phyloP scores from a whole-genome alignment of 306 rosid species.

The Rosa chinensis region DNA sequence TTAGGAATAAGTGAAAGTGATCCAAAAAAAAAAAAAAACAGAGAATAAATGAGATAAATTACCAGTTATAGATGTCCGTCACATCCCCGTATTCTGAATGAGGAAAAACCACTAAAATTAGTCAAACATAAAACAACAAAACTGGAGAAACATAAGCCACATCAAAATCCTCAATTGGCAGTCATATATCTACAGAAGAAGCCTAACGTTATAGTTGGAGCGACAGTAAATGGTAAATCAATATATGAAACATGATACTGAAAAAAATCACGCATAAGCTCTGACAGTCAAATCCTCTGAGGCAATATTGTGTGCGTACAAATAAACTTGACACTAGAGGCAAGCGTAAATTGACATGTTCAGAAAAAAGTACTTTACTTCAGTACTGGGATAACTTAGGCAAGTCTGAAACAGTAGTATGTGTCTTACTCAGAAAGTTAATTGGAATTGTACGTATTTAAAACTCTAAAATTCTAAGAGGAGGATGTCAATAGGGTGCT shows the following conservation, averaged over 20 bases:
- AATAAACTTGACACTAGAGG: background rate
- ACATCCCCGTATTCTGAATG: conserved; percentile 89
- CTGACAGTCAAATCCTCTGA: background rate
- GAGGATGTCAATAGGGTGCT: background rate
- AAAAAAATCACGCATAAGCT: background rate
- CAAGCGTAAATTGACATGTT: background rate
- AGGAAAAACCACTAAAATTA: conserved; percentile 24
- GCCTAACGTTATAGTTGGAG: background rate
- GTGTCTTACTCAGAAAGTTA: background rate
- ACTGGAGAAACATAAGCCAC: background rate
- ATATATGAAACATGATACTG: background rate
- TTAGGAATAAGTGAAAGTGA: background rate
- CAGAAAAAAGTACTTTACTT: background rate
- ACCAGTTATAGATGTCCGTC: conserved; percentile 94
- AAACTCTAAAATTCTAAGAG: background rate
- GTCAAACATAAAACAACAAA: conserved; percentile 1
- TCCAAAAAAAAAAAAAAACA: background rate
- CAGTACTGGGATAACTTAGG: background rate
- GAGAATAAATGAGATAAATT: conserved; percentile 28
- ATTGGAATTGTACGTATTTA: background rate
- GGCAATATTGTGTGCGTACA: background rate
- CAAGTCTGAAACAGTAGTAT: background rate
- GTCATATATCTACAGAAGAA: background rate
- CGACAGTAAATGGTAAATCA: background rate
- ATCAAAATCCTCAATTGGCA: background rate